Base-by-base conservation (phyloP, 2,329 filamentous ascomycete species). In the Apiospora koreana region DNA sequence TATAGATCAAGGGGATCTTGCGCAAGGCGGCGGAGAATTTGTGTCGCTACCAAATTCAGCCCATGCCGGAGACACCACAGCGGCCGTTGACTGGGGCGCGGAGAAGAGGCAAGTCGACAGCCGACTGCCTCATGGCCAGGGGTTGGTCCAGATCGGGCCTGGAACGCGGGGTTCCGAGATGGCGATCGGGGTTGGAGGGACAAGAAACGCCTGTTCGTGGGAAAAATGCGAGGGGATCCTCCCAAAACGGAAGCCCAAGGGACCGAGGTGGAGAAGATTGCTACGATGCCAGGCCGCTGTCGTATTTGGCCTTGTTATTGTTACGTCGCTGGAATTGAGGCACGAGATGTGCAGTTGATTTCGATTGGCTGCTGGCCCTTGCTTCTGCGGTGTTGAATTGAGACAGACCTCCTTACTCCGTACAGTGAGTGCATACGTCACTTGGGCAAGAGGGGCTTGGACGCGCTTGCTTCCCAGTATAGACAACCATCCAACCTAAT, bases 151-250 rank as follows among this genome's bases (percentile, higher is more conserved):
- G 31, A 62, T 62, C 54, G 31, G 31, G 54, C 31, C 54, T 62
- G 54, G 54, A 62, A 21, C 54, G 54, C 54, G 21, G 54, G 54
- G 54, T 21, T 62, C 54, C 54, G 54, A 62, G 54, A 62, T 62
- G 54, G 54, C 54, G 31, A 62, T 38, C 31, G 28, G 54, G 54
- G 54, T 9, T 62, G n/a, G 2, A 18, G 10, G 54, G 21, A 16
- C 9, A 54, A 62, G 31, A 38, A 38, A 62, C 54, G 54, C 54
- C 54, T 62, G 54, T 62, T 62, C 54, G 54, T 62, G 54, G 54
- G 54, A 62, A 62, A 62, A 62, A 54, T 54, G 14, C 14, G 48
- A 28, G 25, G 12, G 23, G 48, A 54, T 18, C 54, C 31, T 38
- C 31, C 54, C 54, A 62, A 62, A 62, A 62, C 54, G 54, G 54